Base-by-base conservation (phyloP, 2,329 filamentous ascomycete species). In the Fusarium albosuccineum region DNA sequence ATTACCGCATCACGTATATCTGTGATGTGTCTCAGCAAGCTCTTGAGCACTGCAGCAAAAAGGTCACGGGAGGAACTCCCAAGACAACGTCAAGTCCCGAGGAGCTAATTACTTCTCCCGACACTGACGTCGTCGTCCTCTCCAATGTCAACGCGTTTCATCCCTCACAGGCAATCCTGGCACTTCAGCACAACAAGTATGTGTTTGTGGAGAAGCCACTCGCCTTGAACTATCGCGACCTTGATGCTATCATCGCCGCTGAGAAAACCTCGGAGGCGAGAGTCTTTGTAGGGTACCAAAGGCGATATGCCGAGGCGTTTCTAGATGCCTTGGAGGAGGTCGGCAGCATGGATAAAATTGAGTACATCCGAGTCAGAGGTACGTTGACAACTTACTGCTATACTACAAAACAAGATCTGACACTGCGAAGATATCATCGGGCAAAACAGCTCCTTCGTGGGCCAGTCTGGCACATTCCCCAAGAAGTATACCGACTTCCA, bases 161-260 rank as follows among this genome's bases (percentile, higher is more conserved):
- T 71, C 81, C 81, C n/a, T 62, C 76, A 5, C 82, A 87, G 58
- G 82, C 81, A 3, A 77, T 89, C 27, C 69, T 82, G 0, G 86
- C 87, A 0, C 77, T 91, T 1, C 64, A 83, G 54, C 75, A 83
- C 14, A 80, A 82, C 54, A 91, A 91, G 72, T 78, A 85, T 63
- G 83, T 85, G 10, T 80, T 91, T 60, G 77, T 90, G 5, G 87
- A 91, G 72, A 89, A 89, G 59, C 88, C 88, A 0, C 69, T 87
- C 2, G 81, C 86, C 0, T 70, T 89, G 5, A 84, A 79, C 26
- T 74, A 84, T 17, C 78, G 77, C 3, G 82, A 83, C 46, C 76
- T 83, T 0, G 75, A 83, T 27, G 72, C 76, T 0, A 82, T 91
- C 22, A 75, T 84, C 30, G 81, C 77, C 0, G 86, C 86, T 0